Conservation (phyloP, 257 asterid genomes). For the Lavandula angustifolia region DNA sequence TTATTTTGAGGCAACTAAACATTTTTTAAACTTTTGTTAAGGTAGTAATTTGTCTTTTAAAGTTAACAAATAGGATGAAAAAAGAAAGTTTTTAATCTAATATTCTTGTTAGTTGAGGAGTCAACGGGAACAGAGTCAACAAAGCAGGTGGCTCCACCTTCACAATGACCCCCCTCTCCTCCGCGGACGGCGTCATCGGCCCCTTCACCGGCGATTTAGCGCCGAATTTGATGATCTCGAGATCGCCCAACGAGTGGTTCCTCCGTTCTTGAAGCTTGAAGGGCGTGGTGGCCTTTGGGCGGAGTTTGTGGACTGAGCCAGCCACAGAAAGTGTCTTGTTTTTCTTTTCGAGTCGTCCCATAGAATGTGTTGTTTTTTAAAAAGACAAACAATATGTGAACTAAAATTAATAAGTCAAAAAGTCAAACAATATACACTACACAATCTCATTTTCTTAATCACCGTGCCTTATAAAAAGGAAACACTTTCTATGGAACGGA, state of each 20-base stretch:
- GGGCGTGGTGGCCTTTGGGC: constrained; percentile 14
- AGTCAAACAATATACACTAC: no score
- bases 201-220: constrained; percentile 19
- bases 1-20: no score
- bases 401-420: no score
- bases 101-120: constrained; percentile 10
- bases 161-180: constrained; percentile 30
- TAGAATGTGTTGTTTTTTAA: constrained; percentile 27
- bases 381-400: no score
- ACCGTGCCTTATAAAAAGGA: no score
- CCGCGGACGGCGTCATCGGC: constrained; percentile 32
- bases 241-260: constrained; percentile 29
- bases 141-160: constrained; percentile 40
- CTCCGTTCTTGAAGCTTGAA: constrained; percentile 41
- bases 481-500: no score
- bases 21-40: no score
- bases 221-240: constrained; percentile 24
- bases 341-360: no score
- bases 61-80: no score
- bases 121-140: constrained; percentile 43
- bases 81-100: not conserved
- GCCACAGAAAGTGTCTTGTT: constrained; percentile 36
- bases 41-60: no score
- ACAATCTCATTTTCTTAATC: no score
- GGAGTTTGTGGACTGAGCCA: constrained; percentile 28